Evolutionary conservation across 805 yeast genomes (phyloP).

Genomic region (Alloascoidea africana): DNA sequence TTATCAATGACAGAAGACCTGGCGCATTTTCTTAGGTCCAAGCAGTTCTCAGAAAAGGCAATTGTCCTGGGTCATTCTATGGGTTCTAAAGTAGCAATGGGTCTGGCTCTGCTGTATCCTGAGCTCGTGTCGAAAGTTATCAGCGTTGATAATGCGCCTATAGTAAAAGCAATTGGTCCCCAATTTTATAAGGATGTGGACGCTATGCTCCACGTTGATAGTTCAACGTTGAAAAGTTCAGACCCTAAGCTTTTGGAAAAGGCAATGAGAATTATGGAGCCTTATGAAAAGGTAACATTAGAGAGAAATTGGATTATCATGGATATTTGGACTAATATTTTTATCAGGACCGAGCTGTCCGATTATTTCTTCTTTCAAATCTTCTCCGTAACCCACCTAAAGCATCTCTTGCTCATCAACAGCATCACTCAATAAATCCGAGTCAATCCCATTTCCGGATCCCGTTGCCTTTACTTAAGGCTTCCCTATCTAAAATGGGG

Average conservation of each 20-base stretch:
- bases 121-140: slow-evolving; percentile 24
- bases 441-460: slow-evolving; percentile 8
- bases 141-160: slow-evolving; percentile 35
- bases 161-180: slow-evolving; percentile 18
- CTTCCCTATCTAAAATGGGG: neutral
- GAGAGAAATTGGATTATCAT: too few relatives aligned
- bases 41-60: slow-evolving; percentile 29
- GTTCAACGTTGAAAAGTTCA: slow-evolving; percentile 8
- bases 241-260: slow-evolving; percentile 13
- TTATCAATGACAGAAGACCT: slow-evolving; percentile 28
- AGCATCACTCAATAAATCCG: neutral
- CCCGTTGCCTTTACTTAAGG: neutral
- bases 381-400: slow-evolving; percentile 7
- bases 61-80: slow-evolving; percentile 86
- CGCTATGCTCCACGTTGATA: slow-evolving; percentile 24
- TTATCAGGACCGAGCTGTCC: slow-evolving; percentile 9
- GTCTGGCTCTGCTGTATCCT: slow-evolving; percentile 25
- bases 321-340: neutral
- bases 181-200: slow-evolving; percentile 22
- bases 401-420: neutral
- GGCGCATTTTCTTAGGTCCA: slow-evolving; percentile 17
- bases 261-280: slow-evolving; percentile 4
- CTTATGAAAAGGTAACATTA: slow-evolving; percentile 13
- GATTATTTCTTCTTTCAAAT: slow-evolving; percentile 25
- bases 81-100: slow-evolving; percentile 78